A percentile compares a stretch with the other conserved stretches of the same genome.
Conservation (phyloP, 2,329 filamentous ascomycete species). For the Cytospora leucostoma region DNA sequence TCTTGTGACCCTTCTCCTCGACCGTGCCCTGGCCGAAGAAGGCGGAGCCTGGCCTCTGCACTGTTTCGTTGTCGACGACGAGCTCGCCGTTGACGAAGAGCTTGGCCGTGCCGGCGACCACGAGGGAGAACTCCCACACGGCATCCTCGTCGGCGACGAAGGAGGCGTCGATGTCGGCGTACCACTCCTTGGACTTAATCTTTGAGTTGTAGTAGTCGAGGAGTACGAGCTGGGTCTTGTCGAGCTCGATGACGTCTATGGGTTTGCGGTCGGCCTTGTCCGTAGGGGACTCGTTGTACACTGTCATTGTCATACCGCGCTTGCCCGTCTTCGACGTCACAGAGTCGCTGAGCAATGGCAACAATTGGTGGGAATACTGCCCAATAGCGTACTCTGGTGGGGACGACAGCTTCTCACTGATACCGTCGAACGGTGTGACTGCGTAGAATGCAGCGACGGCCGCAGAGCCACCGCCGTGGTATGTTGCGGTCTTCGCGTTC, state of each 20-base stretch:
- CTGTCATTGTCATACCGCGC: slow-evolving; percentile 61
- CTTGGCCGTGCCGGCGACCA: slow-evolving; percentile 66
- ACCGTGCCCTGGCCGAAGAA: slow-evolving; percentile 61
- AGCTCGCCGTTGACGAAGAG: slow-evolving; percentile 63
- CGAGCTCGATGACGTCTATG: slow-evolving; percentile 52
- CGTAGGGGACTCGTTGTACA: slow-evolving; percentile 60
- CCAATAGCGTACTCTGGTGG: slow-evolving; percentile 58
- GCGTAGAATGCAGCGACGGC: slow-evolving; percentile 64
- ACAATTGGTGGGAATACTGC: slow-evolving; percentile 64
- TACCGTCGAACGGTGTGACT: slow-evolving; percentile 72
- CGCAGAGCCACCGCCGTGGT: slow-evolving; percentile 67
- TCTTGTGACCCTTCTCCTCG: slow-evolving; percentile 56
- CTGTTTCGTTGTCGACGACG: slow-evolving; percentile 66
- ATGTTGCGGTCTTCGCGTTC: slow-evolving; percentile 57
- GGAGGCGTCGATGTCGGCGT: slow-evolving; percentile 61
- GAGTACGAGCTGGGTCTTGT: slow-evolving; percentile 52
- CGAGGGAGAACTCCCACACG: slow-evolving; percentile 65
- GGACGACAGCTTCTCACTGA: slow-evolving; percentile 53
- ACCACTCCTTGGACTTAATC: slow-evolving; percentile 55
- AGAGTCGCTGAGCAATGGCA: slow-evolving; percentile 58
- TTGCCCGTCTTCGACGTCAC: slow-evolving; percentile 55
- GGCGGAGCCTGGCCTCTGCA: slow-evolving; percentile 58
- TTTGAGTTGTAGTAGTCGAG: slow-evolving; percentile 56
- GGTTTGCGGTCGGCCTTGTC: slow-evolving; percentile 45
- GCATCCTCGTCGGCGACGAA: slow-evolving; percentile 62